Conservation (phyloP, 306 rosid genomes). For the Vigna radiata region DNA sequence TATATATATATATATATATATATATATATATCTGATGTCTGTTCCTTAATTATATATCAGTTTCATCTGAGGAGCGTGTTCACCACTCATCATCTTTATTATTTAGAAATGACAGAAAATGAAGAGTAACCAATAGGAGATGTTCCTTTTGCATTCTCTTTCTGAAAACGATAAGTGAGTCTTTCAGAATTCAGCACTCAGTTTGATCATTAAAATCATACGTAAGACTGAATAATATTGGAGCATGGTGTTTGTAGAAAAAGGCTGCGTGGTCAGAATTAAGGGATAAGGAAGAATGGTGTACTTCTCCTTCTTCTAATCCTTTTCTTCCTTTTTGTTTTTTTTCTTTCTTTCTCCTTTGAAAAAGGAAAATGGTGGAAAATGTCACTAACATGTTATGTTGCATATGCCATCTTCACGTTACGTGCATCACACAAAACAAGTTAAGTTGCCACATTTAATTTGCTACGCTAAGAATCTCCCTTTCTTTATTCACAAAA, state of each 20-base stretch:
- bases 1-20: too few species aligned
- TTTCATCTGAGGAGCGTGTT: background rate
- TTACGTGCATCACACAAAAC: conserved; percentile 74
- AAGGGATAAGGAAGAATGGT: conserved; percentile 49
- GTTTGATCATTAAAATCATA: conserved; percentile 8
- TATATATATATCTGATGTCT: too few species aligned
- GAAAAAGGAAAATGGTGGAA: conserved; percentile 37
- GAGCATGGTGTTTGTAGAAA: conserved; percentile 40
- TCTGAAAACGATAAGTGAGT: conserved; percentile 14
- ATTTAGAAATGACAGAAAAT: background rate
- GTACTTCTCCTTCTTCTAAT: conserved; percentile 17
- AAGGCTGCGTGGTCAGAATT: conserved; percentile 45
- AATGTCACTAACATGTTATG: conserved; percentile 35
- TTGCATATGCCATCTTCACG: conserved; percentile 32
- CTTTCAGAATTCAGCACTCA: conserved; percentile 16
- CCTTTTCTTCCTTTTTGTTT: conserved; percentile 1
- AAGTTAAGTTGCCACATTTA: conserved; percentile 42
- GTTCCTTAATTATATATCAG: too few species aligned
- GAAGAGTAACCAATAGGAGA: background rate
- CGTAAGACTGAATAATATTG: background rate
- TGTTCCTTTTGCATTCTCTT: background rate
- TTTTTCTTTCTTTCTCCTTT: background rate
- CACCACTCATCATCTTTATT: background rate
- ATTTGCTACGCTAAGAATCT: conserved; percentile 66
- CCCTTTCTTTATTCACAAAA: conserved; percentile 32